These are phyloP conservation scores for Chytridium lagenaria DNA, from an alignment of 371 early-diverging fungal species.

Conservation along the genomic window DNA sequence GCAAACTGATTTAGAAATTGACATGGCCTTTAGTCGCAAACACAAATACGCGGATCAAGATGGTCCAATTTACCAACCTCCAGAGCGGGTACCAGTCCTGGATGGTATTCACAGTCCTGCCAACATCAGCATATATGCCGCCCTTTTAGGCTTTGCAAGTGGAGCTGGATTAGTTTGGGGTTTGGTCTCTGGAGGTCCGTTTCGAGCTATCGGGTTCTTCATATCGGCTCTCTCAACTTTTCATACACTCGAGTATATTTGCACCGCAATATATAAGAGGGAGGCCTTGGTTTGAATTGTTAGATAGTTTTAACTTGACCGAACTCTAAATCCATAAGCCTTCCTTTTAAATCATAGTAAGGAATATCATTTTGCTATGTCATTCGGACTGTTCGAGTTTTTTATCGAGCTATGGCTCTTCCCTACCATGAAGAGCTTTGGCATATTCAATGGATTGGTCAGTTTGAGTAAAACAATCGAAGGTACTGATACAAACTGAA, in stretches of 20 bases:
- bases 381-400: slow-evolving; percentile 71
- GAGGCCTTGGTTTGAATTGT: slow-evolving; percentile 68
- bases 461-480: background rate
- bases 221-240: slow-evolving; percentile 69
- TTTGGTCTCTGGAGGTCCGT: background rate
- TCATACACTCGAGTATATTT: slow-evolving; percentile 79
- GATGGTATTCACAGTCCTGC: background rate
- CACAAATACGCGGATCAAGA: too few relatives aligned
- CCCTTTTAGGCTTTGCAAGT: background rate
- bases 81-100: background rate
- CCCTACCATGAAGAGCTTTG: slow-evolving; percentile 63
- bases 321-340: slow-evolving; percentile 51
- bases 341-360: slow-evolving; percentile 79
- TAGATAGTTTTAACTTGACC: slow-evolving; percentile 47
- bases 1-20: too few relatives aligned
- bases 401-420: slow-evolving; percentile 70
- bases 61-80: background rate
- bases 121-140: background rate
- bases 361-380: slow-evolving; percentile 76
- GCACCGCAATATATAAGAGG: slow-evolving; percentile 73
- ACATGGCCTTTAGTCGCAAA: too few relatives aligned
- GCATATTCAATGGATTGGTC: slow-evolving; percentile 64
- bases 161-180: background rate
- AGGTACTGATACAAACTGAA: slow-evolving; percentile 22
- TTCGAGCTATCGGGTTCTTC: slow-evolving; percentile 68